A percentile compares a stretch with the other conserved stretches of the same genome.
Conservation (phyloP, 2,329 filamentous ascomycete genomes). For the Claviceps fusiformis region DNA sequence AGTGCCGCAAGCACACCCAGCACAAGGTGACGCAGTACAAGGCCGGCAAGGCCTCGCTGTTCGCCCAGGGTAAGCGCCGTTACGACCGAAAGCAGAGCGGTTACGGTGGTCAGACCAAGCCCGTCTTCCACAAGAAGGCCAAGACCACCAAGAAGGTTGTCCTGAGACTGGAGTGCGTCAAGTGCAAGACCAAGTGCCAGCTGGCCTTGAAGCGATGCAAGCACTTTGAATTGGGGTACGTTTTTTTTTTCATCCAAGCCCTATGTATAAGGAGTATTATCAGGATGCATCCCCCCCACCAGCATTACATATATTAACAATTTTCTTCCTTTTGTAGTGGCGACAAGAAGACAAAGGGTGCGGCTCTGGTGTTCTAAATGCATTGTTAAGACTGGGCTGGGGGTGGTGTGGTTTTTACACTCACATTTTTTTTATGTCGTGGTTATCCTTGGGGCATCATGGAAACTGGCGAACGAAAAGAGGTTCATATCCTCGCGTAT, state of each 20-base stretch:
- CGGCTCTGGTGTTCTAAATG: conserved; percentile 96
- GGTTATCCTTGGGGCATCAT: conserved; percentile 33
- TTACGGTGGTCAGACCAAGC: conserved; percentile 99
- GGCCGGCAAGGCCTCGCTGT: conserved; percentile 89
- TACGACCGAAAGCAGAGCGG: conserved; percentile 98
- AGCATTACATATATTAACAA: background rate
- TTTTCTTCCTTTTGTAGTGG: conserved; percentile 45
- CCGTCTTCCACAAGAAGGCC: conserved; percentile 99
- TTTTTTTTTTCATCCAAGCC: conserved; percentile 12
- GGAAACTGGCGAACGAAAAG: conserved; percentile 33
- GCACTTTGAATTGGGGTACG: conserved; percentile 99
- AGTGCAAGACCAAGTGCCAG: conserved; percentile 97
- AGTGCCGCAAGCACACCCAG: conserved; percentile 83
- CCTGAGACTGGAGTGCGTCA: conserved; percentile 91
- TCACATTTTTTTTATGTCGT: conserved; percentile 22
- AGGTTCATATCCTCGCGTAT: conserved; percentile 26
- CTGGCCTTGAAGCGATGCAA: conserved; percentile 99
- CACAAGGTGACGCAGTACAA: conserved; percentile 97
- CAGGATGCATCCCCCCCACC: background rate
- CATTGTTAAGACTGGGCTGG: conserved; percentile 21
- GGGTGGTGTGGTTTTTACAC: conserved; percentile 16
- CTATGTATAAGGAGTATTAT: no score
- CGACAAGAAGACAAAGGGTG: conserved; percentile 99
- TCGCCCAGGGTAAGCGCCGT: conserved; percentile 98
- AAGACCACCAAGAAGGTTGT: conserved; percentile 99